Percentiles rank a stretch among this genome's conserved stretches.
These are phyloP conservation scores for Helianthus tuberosus DNA, from an alignment of 129 eudicot species.

Conservation along the genomic window DNA sequence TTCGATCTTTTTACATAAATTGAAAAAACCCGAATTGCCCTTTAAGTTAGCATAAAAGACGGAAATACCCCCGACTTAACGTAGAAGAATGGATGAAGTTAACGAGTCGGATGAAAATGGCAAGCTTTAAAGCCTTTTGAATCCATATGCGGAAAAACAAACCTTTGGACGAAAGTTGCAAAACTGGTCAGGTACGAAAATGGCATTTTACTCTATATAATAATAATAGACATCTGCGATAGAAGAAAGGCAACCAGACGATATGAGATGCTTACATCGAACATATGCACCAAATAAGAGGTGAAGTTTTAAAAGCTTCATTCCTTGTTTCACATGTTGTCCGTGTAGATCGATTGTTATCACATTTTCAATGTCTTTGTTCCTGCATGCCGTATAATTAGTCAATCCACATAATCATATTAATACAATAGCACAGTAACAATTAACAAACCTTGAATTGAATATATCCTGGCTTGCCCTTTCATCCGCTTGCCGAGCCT, in stretches of 20 bases:
- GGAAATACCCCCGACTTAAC: too few species aligned
- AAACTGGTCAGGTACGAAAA: too few species aligned
- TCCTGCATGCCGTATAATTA: conserved; percentile 54
- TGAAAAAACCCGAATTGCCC: too few species aligned
- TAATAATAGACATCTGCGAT: not conserved
- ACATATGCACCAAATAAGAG: conserved; percentile 91
- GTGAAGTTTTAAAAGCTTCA: conserved; percentile 91
- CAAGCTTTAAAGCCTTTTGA: too few species aligned
- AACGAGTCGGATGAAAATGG: too few species aligned
- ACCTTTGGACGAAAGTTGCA: too few species aligned
- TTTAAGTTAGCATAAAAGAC: too few species aligned
- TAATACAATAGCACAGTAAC: not conserved
- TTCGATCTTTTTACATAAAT: too few species aligned
- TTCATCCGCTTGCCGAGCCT: conserved; percentile 83
- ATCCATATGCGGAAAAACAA: too few species aligned
- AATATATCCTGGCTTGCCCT: conserved; percentile 94
- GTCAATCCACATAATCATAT: conserved; percentile 5
- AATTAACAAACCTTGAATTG: conserved; percentile 63
- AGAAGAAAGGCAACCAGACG: not conserved
- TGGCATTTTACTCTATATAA: not conserved
- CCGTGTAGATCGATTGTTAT: conserved; percentile 97
- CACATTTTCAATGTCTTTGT: conserved; percentile 71
- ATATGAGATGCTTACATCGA: conserved; percentile 66
- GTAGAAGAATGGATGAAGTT: too few species aligned
- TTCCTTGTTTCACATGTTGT: conserved; percentile 94